Evolutionary conservation across 805 yeast species (phyloP), one percentile per base, ranked within the genome.

Genomic region (Ogataea salicorniae): DNA sequence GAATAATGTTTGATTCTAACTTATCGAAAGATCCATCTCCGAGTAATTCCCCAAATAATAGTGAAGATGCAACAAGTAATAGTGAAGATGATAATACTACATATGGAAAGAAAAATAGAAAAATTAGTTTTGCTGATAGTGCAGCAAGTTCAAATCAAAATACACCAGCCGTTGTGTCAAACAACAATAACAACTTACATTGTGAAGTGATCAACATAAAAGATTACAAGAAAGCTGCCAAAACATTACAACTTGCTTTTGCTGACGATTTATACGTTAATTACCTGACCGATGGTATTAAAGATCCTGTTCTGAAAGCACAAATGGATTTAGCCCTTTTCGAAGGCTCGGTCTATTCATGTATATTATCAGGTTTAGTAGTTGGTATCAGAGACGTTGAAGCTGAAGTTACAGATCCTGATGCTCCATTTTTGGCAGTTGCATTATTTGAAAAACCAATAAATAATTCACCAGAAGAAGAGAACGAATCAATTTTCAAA

Each of bases 191-290:
- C 41, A 20, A 39, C 11, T 50, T 52, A 20, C 56, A 54, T 34
- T 67, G 64, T n/a, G 69, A 65, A 49, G 66, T 66, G 7, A 58
- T 68, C 15, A 57, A 57, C 5, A 54, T 65, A 16, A 59, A 66
- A 42, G 83, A 79, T 53, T 80, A 77, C 55, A 75, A 72, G 50
- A 70, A 79, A 49, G 81, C 81, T 26, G 83, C 83, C 22, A 69
- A 69, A 48, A 77, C 83, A 7, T 66, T 80, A 45, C 71, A 72
- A 46, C 63, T 76, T 46, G 77, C 82, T 5, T 80, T 80, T 57
- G 74, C 72, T 53, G 74, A 76, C 44, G 84, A 80, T 60, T 73
- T 78, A 31, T 78, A 78, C 54, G 73, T 76, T 48, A 70, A 71
- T 51, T 79, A 77, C 52, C 69, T 75, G 49, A 77, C 74, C 45